Base-by-base conservation (phyloP, 306 rosid species). In the Sesbania bispinosa region DNA sequence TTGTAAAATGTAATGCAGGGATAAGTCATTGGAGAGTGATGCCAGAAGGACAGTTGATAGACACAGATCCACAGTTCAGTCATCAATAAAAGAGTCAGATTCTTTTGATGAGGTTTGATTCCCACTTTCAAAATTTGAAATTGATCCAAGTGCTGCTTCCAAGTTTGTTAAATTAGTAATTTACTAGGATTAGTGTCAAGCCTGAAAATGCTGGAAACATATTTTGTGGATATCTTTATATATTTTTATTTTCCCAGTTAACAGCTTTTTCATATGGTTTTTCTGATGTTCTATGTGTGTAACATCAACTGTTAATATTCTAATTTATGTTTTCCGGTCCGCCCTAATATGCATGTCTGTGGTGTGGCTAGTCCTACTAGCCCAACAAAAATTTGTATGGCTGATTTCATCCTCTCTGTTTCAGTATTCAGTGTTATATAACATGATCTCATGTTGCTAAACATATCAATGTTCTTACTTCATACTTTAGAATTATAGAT, bases 91-190 rank as follows among this genome's bases (percentile, higher is more conserved):
- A 80, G 85, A 82, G 61, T 83, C 84, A 47, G 93, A 81, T 83
- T 85, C 99, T 66, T 91, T 95, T 76, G 92, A 95, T 62, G 86
- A 91, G 97, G 99, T 95, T 66, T 38, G 78, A 32, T 80, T 75
- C 54, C 48, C 26, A 3, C 46, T 36, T 55, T 62, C 48, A 38
- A 63, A 68, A 47, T 46, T 50, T 46, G 55, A 57, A 52, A 52
- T 75, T 58, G 24, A 45, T 45, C 8, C 36, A 59, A n/a, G 24
- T 41, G 46, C 63, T 51, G 57, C 68, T 74, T 68, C 48, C 35
- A 14, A 33, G 29, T 65, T 75, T 75, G 43, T 46, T 36, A 23
- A 66, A 50, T 51, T 42, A 19, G 59, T 27, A 38, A 16, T 45
- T 46, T 54, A 39, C 41, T 32, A 33, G 64, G 33, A 43, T 23